Conservation (phyloP, 495 filamentous ascomycete species). For the Neurospora hispaniola region DNA sequence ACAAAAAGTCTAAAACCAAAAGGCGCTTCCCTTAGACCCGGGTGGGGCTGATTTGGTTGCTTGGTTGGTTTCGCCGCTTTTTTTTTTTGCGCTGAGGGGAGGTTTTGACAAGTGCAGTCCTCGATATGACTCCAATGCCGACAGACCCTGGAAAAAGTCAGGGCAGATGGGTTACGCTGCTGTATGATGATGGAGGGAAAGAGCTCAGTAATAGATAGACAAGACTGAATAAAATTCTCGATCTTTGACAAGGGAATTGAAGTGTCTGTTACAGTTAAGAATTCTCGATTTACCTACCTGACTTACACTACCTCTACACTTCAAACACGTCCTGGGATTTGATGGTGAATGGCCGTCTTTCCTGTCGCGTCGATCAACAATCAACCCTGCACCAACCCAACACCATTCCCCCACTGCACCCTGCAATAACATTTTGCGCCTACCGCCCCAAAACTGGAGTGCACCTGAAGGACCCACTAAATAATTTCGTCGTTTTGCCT, state of each 20-base stretch:
- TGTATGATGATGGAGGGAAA: not conserved
- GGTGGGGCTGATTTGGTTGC: not conserved
- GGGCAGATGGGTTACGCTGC: not conserved
- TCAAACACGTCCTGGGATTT: not conserved
- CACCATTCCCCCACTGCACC: not conserved
- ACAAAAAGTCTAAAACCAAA: not conserved
- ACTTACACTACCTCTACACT: not conserved
- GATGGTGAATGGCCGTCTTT: not conserved
- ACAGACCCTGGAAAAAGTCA: not conserved
- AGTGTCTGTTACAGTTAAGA: not conserved
- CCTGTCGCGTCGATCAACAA: not conserved
- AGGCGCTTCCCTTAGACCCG: not conserved
- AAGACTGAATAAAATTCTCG: not conserved
- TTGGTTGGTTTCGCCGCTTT: not conserved
- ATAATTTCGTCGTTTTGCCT: not conserved
- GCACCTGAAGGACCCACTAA: not conserved
- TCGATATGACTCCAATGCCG: not conserved
- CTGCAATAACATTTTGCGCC: not conserved
- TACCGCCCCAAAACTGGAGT: not conserved
- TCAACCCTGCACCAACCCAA: not conserved
- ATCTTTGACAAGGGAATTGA: not conserved
- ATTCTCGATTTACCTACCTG: not conserved
- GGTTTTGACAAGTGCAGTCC: not conserved
- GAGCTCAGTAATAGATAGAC: too few species aligned
- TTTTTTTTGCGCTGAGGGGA: not conserved